A percentile compares a stretch with the other conserved stretches of the same genome.
Evolutionary conservation across 2,329 filamentous ascomycete genomes (phyloP).

Genomic region (Graphiopsis chlorocephala): DNA sequence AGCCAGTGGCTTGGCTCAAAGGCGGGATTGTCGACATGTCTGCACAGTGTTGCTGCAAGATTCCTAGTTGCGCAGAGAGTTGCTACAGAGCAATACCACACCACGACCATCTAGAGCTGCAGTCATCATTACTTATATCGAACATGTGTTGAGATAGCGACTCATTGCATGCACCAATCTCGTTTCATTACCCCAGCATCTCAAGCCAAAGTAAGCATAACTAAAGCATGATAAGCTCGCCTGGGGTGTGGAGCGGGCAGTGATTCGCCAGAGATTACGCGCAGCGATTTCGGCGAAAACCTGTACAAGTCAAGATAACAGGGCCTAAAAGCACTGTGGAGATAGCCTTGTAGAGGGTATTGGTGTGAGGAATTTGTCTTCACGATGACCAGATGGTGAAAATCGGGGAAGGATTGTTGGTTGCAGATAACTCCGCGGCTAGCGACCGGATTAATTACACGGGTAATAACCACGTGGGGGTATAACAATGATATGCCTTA

Average conservation of each 20-base stretch:
- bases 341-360: background rate
- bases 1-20: slow-evolving; percentile 63
- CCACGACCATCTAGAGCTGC: background rate
- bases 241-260: background rate
- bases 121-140: background rate
- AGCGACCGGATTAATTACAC: background rate
- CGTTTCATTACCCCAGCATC: slow-evolving; percentile 2
- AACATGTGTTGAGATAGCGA: background rate
- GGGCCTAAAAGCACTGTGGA: too few relatives aligned
- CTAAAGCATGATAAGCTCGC: slow-evolving; percentile 12
- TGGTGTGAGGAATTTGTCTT: background rate
- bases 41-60: background rate
- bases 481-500: slow-evolving; percentile 41
- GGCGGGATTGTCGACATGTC: slow-evolving; percentile 32
- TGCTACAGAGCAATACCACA: background rate
- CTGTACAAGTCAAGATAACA: background rate
- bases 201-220: slow-evolving; percentile 8
- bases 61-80: background rate
- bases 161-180: background rate
- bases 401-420: background rate
- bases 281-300: background rate
- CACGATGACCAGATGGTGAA: background rate
- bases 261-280: slow-evolving; percentile 11
- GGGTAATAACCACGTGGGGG: background rate
- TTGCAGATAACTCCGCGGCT: slow-evolving; percentile 1